Conservation (phyloP, 331 rosid genomes). For the Pyracantha coccinea region DNA sequence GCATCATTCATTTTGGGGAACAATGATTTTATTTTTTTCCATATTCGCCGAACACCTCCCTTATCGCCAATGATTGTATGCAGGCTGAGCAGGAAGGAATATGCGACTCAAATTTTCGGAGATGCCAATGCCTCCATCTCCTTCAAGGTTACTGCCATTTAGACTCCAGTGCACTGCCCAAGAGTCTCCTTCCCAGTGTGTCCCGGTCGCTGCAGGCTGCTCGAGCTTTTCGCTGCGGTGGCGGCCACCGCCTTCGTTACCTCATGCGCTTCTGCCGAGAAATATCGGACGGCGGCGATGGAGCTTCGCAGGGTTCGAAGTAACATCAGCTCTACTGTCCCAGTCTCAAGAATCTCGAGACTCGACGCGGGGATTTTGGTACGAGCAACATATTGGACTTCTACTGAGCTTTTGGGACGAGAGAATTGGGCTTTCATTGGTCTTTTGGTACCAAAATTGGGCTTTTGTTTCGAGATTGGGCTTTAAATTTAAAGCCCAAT, state of each 20-base stretch:
- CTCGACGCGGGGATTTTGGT: not conserved
- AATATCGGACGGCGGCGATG: not conserved
- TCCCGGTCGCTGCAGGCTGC: not conserved
- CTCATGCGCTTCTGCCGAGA: not conserved
- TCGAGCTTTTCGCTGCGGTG: not conserved
- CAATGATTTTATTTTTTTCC: conserved; percentile 57
- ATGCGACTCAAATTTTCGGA: conserved; percentile 37
- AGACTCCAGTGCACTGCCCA: too few relatives aligned
- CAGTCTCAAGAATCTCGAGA: not conserved
- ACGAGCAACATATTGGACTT: not conserved
- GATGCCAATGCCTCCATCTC: conserved; percentile 69
- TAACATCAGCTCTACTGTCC: not conserved
- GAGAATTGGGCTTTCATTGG: not conserved
- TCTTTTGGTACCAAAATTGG: not conserved
- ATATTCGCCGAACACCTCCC: conserved; percentile 56
- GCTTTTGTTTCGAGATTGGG: not conserved
- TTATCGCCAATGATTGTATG: conserved; percentile 69
- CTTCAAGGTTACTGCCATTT: too few relatives aligned
- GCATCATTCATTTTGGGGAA: conserved; percentile 71
- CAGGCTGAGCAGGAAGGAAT: conserved; percentile 76
- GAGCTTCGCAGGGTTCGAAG: not conserved
- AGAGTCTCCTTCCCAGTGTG: not conserved
- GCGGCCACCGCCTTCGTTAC: not conserved
- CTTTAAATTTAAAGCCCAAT: too few relatives aligned
- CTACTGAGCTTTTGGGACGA: not conserved